phyloP scores from a whole-genome alignment of 1,284 basidiomycete genomes.

The Sporisorium graminicola region DNA sequence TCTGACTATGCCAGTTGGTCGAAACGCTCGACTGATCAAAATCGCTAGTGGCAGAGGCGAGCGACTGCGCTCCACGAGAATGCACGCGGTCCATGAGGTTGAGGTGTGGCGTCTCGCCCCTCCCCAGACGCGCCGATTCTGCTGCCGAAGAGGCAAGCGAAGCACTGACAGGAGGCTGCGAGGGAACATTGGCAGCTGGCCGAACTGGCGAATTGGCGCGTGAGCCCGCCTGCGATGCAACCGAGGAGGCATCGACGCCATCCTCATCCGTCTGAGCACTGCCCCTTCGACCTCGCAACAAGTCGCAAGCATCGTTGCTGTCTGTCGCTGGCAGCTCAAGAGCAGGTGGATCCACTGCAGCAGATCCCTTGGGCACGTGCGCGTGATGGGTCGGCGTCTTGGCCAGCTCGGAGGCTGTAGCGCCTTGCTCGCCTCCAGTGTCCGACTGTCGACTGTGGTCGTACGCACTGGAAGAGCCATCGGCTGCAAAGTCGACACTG shows the following conservation, averaged over 20 bases:
- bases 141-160: conserved; percentile 24
- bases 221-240: conserved; percentile 67
- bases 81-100: conserved; percentile 46
- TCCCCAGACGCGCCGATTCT: conserved; percentile 23
- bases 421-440: conserved; percentile 19
- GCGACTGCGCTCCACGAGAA: conserved; percentile 38
- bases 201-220: conserved; percentile 57
- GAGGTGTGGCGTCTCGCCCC: conserved; percentile 31
- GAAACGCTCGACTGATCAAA: conserved; percentile 46
- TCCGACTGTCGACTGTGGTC: conserved; percentile 28
- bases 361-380: conserved; percentile 36
- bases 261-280: conserved; percentile 46
- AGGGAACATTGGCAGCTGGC: conserved; percentile 10
- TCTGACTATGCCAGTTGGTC: conserved; percentile 43
- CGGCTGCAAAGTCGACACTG: conserved; percentile 27
- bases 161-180: conserved; percentile 16
- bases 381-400: conserved; percentile 60
- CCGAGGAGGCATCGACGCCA: conserved; percentile 58
- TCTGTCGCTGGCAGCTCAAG: conserved; percentile 47
- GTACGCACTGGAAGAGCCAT: conserved; percentile 31
- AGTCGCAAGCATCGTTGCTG: conserved; percentile 14
- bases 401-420: conserved; percentile 47
- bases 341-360: conserved; percentile 45
- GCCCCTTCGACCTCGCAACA: conserved; percentile 29
- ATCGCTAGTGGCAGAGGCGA: conserved; percentile 36